Base-by-base conservation (phyloP, 192 early-diverging fungal species). In the Coemansia sp. region DNA sequence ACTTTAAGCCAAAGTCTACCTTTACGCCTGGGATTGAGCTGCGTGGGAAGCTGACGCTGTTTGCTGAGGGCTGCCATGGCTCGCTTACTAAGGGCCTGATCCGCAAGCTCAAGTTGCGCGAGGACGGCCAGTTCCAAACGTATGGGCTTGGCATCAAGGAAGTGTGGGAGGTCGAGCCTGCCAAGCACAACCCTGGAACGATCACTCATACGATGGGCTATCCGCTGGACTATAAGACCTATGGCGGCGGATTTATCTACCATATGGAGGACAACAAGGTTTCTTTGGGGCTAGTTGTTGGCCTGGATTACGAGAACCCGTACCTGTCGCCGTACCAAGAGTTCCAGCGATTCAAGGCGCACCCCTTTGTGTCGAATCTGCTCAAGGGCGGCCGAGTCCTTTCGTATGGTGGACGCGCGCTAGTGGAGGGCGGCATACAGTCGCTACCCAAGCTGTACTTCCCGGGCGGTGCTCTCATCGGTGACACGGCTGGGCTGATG, bases 41-140 rank as follows among this genome's bases (percentile, higher is more conserved):
- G 60, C 92, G 89, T 37, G 95, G 94, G 4, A 94, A 94, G 73
- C 87, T 97, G 24, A 97, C 95, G 21, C 74, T 98, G 34, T 95
- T 99, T 83, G 97, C 93, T 28, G 97, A 99, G 74, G 97, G 97
- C 24, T 99, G 97, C 79, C 97, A 99, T 69, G 95, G 97, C 13
- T 92, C 91, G 40, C 85, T 99, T 34, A 91, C 95, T 46, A 99
- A 99, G 83, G 85, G 91, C 57, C 74, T 97, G 61, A 88, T 93
- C 70, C 78, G 85, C 66, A 92, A 95, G 75, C 94, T 96, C 70
- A 88, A 91, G 74, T 82, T 99, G 60, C 87, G 97, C 26, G 88
- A 95, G 26, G 91, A 97, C 43, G 84, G 83, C 46, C 81, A 93
- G 60, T 90, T 87, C 42, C 97, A 99, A 84, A 94, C 93, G 0